Evolutionary conservation across 805 yeast species (phyloP), one percentile per base, ranked within the genome.

Genomic region (Dipodascus geniculatus): DNA sequence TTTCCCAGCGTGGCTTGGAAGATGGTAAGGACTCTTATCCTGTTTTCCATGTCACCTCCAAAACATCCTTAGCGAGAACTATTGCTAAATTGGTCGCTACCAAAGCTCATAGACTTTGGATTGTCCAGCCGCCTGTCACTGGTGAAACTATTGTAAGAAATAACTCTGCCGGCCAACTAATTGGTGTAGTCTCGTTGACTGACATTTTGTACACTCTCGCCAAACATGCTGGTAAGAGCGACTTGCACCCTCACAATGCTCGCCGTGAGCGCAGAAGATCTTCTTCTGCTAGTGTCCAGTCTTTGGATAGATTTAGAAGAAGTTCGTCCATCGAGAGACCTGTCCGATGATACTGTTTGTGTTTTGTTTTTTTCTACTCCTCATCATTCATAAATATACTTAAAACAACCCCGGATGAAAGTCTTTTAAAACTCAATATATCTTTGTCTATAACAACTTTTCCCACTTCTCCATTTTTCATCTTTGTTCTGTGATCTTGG

Each of bases 11-110:
- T 65, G 99, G 99, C 20, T 75, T 91, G 31, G 95, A 85, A 63
- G 90, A 89, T 65, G 96, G 96, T 52, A 89, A 90, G 68, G 99
- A 91, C 71, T 88, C 95, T 47, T 91, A 85, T 75, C 99, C 99
- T 17, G 91, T 93, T 44, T 91, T 91, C 76, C 96, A 91, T 67
- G 96, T 91, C 23, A 83, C 87, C 57, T 79, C 81, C 56, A 76
- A 78, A 44, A 81, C 95, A 8, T 82, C 93, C 0, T 74, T 93
- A 51, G 95, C 88, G 33, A 79, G 96, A 67, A 88, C 95, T 6
- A 78, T 93, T 63, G 98, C 98, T 33, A 91, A 93, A 67, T 74
- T 91, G 60, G 98, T 91, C 14, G 98, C 99, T 3, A 91, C 99
- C 1, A 83, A 84, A 67, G 80, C 96, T 1, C 99, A 91, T 70